These are phyloP conservation scores for Hericium alpestre DNA, from an alignment of 768 basidiomycete genomes.

Conservation along the genomic window DNA sequence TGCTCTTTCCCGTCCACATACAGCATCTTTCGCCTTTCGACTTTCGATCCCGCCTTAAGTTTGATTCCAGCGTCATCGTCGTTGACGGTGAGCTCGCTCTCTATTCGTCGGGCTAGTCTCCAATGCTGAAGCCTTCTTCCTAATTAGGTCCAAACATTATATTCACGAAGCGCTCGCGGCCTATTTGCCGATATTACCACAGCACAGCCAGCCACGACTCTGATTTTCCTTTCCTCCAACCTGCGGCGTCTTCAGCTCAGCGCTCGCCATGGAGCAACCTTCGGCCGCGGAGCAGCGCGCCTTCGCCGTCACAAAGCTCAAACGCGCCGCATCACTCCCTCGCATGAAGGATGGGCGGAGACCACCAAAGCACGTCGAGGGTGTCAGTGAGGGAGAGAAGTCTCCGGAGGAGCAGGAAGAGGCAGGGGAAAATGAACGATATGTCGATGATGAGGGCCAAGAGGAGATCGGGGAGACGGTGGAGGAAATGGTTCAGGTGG, in stretches of 20 bases:
- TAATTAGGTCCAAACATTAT: neutral
- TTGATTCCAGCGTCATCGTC: too few relatives aligned
- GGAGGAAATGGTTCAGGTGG: neutral
- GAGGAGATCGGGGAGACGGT: neutral
- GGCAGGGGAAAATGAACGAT: too few relatives aligned
- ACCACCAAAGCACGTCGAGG: constrained; percentile 78
- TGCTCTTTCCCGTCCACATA: too few relatives aligned
- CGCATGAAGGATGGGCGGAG: constrained; percentile 85
- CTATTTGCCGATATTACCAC: neutral
- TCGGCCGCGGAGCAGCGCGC: constrained; percentile 71
- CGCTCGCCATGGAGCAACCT: constrained; percentile 25
- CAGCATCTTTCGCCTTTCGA: too few relatives aligned
- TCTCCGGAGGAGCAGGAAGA: constrained; percentile 23
- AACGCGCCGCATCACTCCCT: constrained; percentile 84
- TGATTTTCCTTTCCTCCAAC: neutral
- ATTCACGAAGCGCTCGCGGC: neutral
- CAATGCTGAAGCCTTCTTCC: neutral
- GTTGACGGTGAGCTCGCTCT: neutral
- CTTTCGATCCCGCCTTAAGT: too few relatives aligned
- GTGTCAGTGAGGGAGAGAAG: constrained; percentile 78
- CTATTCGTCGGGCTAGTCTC: too few relatives aligned
- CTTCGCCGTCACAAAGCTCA: constrained; percentile 80
- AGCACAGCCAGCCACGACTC: neutral
- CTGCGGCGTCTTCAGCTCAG: neutral
- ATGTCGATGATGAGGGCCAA: neutral